phyloP scores from a whole-genome alignment of 176 grass and related monocot genomes.

The Aegilops longissima region DNA sequence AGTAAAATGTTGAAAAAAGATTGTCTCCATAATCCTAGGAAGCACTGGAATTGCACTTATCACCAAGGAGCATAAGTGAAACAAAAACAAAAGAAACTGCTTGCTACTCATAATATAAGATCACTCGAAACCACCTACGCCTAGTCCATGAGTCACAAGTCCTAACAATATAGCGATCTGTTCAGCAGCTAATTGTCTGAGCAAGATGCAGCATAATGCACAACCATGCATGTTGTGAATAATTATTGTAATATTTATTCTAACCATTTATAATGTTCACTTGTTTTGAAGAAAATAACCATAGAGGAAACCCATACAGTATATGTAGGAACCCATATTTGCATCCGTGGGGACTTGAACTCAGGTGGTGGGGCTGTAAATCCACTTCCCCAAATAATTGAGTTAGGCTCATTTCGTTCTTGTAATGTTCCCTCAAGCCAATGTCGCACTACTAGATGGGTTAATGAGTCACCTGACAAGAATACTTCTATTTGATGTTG shows the following conservation, averaged over 20 bases:
- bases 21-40: neutral
- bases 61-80: neutral
- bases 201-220: neutral
- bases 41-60: neutral
- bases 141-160: constrained; percentile 2
- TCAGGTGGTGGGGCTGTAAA: neutral
- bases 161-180: neutral
- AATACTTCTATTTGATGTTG: neutral
- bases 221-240: constrained; percentile 1
- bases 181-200: neutral
- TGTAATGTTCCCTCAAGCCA: neutral
- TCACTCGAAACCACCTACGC: neutral
- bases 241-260: constrained; percentile 13
- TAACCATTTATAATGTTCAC: neutral
- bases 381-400: constrained; percentile 8
- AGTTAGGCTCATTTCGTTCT: neutral
- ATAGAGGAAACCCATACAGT: neutral
- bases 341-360: neutral
- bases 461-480: constrained; percentile 9
- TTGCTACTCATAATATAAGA: neutral
- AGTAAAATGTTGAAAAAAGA: neutral
- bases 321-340: neutral
- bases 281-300: neutral
- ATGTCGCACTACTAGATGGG: neutral
- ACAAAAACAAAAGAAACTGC: neutral